Percentiles rank a stretch among this genome's conserved stretches.
These are phyloP conservation scores for Pyrenula aspistea DNA, from an alignment of 495 filamentous ascomycete species.

Conservation along the genomic window DNA sequence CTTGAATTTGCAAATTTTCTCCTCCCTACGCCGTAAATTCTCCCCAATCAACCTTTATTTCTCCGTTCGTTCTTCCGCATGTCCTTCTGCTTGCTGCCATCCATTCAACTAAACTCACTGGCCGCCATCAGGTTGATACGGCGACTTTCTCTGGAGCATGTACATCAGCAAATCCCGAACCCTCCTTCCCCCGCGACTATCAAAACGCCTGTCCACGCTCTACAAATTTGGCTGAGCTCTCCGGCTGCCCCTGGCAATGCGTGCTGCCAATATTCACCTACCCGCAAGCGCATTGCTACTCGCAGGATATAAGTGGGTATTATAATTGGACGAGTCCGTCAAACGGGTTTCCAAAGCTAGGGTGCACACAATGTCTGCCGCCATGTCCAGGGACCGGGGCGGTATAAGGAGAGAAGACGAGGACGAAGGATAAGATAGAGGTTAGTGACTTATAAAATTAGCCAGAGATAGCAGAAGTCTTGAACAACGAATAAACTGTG, in stretches of 20 bases:
- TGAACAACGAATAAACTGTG: too few relatives aligned
- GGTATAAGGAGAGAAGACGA: too few relatives aligned
- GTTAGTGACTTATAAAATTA: too few relatives aligned
- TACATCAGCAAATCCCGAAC: neutral
- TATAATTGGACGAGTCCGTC: neutral
- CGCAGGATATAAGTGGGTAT: neutral
- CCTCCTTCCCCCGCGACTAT: neutral
- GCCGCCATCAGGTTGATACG: neutral
- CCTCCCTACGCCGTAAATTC: too few relatives aligned
- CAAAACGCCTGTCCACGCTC: neutral
- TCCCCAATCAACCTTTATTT: too few relatives aligned
- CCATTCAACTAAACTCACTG: neutral
- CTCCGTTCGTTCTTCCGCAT: too few relatives aligned
- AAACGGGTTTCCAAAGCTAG: neutral
- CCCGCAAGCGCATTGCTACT: neutral
- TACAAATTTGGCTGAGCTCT: neutral
- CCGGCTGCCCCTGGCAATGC: neutral
- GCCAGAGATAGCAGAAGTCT: too few relatives aligned
- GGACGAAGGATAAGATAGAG: too few relatives aligned
- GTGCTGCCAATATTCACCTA: neutral
- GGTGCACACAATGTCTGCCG: neutral
- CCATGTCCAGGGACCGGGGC: neutral
- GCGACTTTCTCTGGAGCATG: neutral
- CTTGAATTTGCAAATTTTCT: too few relatives aligned
- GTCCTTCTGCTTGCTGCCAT: neutral